phyloP scores from a whole-genome alignment of 441 rosid genomes.

The Biscutella laevigata region DNA sequence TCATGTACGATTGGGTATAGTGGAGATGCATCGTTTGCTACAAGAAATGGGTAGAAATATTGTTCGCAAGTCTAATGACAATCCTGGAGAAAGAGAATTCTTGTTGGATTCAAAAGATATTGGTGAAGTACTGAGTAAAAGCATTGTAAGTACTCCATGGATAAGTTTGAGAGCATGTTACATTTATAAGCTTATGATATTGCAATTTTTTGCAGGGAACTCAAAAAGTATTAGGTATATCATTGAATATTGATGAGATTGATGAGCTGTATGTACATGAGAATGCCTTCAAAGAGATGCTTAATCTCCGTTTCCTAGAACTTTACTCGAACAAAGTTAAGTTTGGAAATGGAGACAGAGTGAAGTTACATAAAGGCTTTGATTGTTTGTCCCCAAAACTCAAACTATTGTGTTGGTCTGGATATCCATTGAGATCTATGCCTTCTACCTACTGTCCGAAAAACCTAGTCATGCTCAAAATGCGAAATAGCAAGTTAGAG shows the following conservation, averaged over 20 bases:
- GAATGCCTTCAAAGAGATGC: not conserved
- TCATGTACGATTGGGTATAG: no score
- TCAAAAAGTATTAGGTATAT: not conserved
- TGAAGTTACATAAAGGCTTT: not conserved
- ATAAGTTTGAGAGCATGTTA: no score
- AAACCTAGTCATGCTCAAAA: conserved; percentile 8
- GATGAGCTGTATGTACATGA: not conserved
- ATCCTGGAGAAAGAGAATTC: no score
- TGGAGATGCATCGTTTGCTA: no score
- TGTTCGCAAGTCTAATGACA: no score
- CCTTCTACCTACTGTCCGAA: not conserved
- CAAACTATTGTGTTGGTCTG: conserved; percentile 2
- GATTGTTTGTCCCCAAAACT: conserved; percentile 3
- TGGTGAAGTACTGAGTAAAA: no score
- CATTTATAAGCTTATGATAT: no score
- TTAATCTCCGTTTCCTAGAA: not conserved
- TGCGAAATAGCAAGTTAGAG: conserved; percentile 1
- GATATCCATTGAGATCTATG: conserved; percentile 10
- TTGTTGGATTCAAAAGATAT: no score
- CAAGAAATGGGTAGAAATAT: no score
- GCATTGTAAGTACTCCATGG: no score
- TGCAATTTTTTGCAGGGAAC: not conserved
- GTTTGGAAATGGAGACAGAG: not conserved
- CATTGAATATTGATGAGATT: not conserved
- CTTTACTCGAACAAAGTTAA: not conserved